Percentiles rank a stretch among this genome's conserved stretches.
These are phyloP conservation scores for Carex cristatella DNA, from an alignment of 176 grass and related monocot species.

Conservation along the genomic window DNA sequence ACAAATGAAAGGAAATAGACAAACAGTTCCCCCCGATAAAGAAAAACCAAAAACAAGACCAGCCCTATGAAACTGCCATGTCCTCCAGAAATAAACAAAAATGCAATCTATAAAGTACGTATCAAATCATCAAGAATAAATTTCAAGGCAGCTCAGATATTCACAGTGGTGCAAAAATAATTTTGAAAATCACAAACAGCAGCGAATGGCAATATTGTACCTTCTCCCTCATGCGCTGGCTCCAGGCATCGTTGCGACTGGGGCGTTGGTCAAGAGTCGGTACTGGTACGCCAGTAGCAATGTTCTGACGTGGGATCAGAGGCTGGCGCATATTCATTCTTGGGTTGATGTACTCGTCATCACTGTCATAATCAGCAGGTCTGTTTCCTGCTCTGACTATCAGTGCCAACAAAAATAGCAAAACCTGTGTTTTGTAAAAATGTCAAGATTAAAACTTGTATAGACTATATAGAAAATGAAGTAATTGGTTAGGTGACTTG, in stretches of 20 bases:
- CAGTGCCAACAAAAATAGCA: constrained; percentile 74
- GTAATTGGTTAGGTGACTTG: neutral
- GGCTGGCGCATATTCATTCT: constrained; percentile 58
- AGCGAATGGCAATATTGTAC: constrained; percentile 27
- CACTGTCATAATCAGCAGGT: constrained; percentile 81
- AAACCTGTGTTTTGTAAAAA: constrained; percentile 30
- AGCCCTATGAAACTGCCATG: neutral
- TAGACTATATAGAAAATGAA: neutral
- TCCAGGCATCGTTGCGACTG: constrained; percentile 75
- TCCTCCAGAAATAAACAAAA: neutral
- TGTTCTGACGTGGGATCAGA: constrained; percentile 53
- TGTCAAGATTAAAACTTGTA: neutral
- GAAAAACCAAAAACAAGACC: neutral
- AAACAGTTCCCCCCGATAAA: neutral
- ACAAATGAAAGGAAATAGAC: neutral
- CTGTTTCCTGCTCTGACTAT: constrained; percentile 86
- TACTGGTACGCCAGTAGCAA: constrained; percentile 59
- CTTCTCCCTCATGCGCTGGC: constrained; percentile 98
- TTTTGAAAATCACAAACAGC: neutral
- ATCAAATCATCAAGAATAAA: neutral
- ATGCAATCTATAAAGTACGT: neutral
- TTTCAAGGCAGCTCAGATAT: neutral
- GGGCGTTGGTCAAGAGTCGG: constrained; percentile 70
- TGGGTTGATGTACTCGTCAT: constrained; percentile 67
- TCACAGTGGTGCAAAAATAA: neutral